phyloP scores from a whole-genome alignment of 139 green algal species.

The Pleodorina starrii region DNA sequence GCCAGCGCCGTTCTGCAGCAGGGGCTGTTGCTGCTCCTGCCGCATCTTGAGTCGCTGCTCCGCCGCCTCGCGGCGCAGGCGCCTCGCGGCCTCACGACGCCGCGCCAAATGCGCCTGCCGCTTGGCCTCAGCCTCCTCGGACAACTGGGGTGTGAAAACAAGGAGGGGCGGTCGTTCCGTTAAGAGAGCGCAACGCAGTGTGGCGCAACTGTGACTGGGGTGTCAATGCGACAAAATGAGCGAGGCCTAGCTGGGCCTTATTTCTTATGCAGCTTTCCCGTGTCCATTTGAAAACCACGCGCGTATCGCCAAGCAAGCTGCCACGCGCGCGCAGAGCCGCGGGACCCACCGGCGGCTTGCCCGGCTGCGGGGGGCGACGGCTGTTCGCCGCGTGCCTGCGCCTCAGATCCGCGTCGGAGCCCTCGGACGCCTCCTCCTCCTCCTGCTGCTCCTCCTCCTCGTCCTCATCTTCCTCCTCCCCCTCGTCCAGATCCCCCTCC shows the following conservation, averaged over 20 bases:
- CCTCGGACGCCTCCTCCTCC: neutral
- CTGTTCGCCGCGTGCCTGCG: neutral
- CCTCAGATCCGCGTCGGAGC: no score
- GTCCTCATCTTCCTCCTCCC: neutral
- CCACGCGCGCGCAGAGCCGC: neutral
- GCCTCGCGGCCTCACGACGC: constrained; percentile 8
- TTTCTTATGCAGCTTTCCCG: no score
- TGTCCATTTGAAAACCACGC: no score
- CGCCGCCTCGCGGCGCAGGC: constrained; percentile 17
- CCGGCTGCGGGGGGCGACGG: neutral
- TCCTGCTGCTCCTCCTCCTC: neutral
- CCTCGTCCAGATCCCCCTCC: neutral
- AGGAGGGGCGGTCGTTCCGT: no score
- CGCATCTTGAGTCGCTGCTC: constrained; percentile 16
- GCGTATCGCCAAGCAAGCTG: neutral
- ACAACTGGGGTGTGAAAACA: neutral
- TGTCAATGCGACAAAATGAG: no score
- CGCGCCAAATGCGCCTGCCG: constrained; percentile 27
- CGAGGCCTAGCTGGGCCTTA: no score
- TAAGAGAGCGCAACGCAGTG: no score
- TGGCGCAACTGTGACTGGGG: no score
- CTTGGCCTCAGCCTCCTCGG: constrained; percentile 34
- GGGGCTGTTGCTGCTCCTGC: constrained; percentile 29
- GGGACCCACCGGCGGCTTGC: neutral
- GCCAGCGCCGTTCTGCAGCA: neutral